These are phyloP conservation scores for Citrullus mucosospermus DNA, from an alignment of 306 rosid genomes.

Conservation along the genomic window DNA sequence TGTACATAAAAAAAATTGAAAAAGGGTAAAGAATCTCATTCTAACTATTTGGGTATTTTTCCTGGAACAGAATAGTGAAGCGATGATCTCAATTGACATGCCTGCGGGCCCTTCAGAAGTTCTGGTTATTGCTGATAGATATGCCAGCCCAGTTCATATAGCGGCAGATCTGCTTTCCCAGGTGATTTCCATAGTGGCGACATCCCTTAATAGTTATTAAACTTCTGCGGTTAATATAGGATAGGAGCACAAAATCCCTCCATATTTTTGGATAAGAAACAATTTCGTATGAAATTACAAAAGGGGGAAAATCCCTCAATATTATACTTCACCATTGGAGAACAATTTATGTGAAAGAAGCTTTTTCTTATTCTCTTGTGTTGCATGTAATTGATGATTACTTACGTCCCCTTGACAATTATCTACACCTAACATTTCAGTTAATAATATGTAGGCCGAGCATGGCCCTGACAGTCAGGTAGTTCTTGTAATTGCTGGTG, in stretches of 20 bases:
- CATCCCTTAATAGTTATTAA: background rate
- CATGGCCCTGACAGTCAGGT: slow-evolving; percentile 99
- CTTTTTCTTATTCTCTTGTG: background rate
- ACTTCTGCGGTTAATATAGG: background rate
- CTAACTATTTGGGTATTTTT: background rate
- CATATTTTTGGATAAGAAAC: too few relatives aligned
- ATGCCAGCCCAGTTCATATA: slow-evolving; percentile 73
- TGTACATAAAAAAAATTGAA: background rate
- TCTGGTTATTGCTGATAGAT: slow-evolving; percentile 84
- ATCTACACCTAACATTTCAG: background rate
- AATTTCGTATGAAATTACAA: too few relatives aligned
- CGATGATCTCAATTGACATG: slow-evolving; percentile 98
- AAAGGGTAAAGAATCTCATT: background rate
- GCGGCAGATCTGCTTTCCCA: slow-evolving; percentile 98
- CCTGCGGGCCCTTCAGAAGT: slow-evolving; percentile 99
- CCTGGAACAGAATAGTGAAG: slow-evolving; percentile 74
- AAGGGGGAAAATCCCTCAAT: background rate
- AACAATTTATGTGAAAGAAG: background rate
- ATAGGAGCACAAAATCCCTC: background rate
- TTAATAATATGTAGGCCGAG: slow-evolving; percentile 64
- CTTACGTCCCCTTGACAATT: background rate
- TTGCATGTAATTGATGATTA: background rate
- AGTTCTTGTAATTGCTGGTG: slow-evolving; percentile 88
- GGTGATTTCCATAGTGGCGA: slow-evolving; percentile 27
- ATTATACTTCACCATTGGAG: background rate